These are phyloP conservation scores for Naganishia albida DNA, from an alignment of 1,284 basidiomycete species.

Conservation along the genomic window DNA sequence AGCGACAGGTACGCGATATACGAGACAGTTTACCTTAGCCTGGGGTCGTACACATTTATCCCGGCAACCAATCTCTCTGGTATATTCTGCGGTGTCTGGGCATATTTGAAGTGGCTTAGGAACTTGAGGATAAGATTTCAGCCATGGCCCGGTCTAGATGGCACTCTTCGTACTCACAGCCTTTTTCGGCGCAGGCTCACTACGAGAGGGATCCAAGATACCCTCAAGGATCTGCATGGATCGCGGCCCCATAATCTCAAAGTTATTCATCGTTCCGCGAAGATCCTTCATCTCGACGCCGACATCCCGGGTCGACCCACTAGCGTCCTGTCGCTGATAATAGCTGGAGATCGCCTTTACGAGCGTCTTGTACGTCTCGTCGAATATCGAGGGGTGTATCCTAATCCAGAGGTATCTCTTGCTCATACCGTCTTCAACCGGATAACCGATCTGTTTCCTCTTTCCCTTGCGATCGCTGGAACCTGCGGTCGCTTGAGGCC, in stretches of 20 bases:
- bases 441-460: slow-evolving; percentile 1
- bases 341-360: slow-evolving; percentile 59
- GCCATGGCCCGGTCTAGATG: neutral
- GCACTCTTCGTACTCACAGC: slow-evolving; percentile 27
- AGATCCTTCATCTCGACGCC: slow-evolving; percentile 68
- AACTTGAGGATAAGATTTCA: slow-evolving; percentile 14
- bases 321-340: slow-evolving; percentile 43
- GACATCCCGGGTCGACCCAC: slow-evolving; percentile 39
- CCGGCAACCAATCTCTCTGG: slow-evolving; percentile 64
- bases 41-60: slow-evolving; percentile 73
- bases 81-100: slow-evolving; percentile 15
- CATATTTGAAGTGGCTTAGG: slow-evolving; percentile 9
- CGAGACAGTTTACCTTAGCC: slow-evolving; percentile 26
- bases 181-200: neutral
- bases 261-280: slow-evolving; percentile 69
- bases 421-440: slow-evolving; percentile 34
- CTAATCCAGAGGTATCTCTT: slow-evolving; percentile 65
- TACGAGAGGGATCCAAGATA: slow-evolving; percentile 45
- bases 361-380: slow-evolving; percentile 61
- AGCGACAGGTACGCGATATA: neutral
- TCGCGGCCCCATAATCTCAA: slow-evolving; percentile 83
- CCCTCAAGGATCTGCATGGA: slow-evolving; percentile 75
- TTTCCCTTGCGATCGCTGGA: slow-evolving; percentile 24
- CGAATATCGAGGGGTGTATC: slow-evolving; percentile 71
- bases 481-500: slow-evolving; percentile 44